These are phyloP conservation scores for Nissolia schottii DNA, from an alignment of 306 rosid species.

Conservation along the genomic window DNA sequence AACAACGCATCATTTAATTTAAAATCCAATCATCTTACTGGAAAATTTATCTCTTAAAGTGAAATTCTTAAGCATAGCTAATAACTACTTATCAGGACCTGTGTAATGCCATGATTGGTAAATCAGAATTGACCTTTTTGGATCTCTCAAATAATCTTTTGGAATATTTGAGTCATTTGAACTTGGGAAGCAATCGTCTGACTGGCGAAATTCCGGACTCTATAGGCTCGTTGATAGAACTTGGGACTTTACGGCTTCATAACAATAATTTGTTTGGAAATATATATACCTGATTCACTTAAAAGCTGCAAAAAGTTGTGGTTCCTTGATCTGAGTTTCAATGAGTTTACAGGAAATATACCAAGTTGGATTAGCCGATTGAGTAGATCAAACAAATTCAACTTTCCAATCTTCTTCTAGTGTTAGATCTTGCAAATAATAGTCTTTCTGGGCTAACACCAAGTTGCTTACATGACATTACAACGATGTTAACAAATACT, in stretches of 20 bases:
- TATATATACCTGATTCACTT: slow-evolving; percentile 7
- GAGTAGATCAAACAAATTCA: background rate
- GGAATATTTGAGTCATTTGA: background rate
- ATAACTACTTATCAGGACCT: slow-evolving; percentile 15
- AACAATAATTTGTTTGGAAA: slow-evolving; percentile 25
- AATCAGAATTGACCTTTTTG: background rate
- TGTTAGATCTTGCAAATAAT: slow-evolving; percentile 20
- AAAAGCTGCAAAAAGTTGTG: background rate
- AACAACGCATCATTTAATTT: background rate
- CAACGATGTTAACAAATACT: background rate
- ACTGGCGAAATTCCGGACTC: slow-evolving; percentile 27
- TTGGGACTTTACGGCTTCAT: slow-evolving; percentile 2
- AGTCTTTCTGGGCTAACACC: slow-evolving; percentile 13
- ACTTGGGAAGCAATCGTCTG: slow-evolving; percentile 17
- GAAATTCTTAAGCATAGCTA: background rate
- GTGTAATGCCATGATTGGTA: background rate
- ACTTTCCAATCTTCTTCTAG: slow-evolving; percentile 4
- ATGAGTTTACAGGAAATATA: slow-evolving; percentile 16
- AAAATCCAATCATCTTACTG: background rate
- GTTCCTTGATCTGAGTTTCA: background rate
- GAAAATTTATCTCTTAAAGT: background rate
- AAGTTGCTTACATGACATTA: background rate
- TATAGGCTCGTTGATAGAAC: background rate
- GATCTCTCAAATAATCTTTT: background rate
- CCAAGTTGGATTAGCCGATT: slow-evolving; percentile 10